Percentiles rank a stretch among this genome's conserved stretches.
phyloP scores from a whole-genome alignment of 2,329 filamentous ascomycete species.

The Aspergillus fumigatus region DNA sequence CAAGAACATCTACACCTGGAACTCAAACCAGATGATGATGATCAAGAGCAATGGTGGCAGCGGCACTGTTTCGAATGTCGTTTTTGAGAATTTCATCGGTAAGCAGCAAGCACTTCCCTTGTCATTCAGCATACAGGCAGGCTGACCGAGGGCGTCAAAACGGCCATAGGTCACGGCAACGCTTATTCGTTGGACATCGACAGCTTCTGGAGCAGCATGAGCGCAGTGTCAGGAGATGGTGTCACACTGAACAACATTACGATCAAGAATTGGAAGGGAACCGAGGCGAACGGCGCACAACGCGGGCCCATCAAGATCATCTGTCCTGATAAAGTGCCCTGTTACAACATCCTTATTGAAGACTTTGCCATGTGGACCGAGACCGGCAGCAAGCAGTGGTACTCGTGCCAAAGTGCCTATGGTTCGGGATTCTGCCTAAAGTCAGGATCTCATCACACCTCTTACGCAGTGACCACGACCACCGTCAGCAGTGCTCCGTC shows the following conservation, averaged over 20 bases:
- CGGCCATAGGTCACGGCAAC: constrained; percentile 47
- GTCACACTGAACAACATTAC: constrained; percentile 51
- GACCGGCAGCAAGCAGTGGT: constrained; percentile 23
- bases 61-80: constrained; percentile 49
- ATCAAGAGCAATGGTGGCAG: constrained; percentile 58
- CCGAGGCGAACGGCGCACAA: constrained; percentile 42
- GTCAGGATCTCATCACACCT: background rate
- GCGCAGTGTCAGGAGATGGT: constrained; percentile 43
- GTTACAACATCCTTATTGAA: constrained; percentile 48
- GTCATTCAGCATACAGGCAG: background rate
- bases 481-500: constrained; percentile 22
- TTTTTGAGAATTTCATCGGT: constrained; percentile 53
- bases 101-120: background rate
- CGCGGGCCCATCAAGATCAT: constrained; percentile 52
- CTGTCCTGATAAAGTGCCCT: constrained; percentile 50
- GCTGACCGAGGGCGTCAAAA: background rate
- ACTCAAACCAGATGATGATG: constrained; percentile 61
- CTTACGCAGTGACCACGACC: constrained; percentile 21
- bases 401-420: constrained; percentile 49
- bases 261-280: constrained; percentile 55
- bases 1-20: constrained; percentile 54
- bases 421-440: constrained; percentile 47
- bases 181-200: constrained; percentile 56
- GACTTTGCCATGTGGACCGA: constrained; percentile 49
- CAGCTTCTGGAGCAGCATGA: constrained; percentile 49